Evolutionary conservation across 2,329 filamentous ascomycete genomes (phyloP).

Genomic region (Penicillium brevicompactum): DNA sequence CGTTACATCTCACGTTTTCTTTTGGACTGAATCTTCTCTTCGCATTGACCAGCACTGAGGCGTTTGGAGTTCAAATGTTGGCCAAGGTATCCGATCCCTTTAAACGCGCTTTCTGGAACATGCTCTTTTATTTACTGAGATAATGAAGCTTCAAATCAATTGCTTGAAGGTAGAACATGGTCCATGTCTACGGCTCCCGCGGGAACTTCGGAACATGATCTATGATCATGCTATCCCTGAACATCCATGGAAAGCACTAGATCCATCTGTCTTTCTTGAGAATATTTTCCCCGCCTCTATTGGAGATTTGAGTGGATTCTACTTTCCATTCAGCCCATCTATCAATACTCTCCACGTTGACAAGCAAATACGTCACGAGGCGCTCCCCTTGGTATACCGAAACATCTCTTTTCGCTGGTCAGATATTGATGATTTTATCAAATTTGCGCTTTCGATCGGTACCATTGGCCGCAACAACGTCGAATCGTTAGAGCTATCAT

Average conservation of each 20-base stretch:
- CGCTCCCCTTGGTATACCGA: constrained; percentile 1
- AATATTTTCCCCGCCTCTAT: background rate
- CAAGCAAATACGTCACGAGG: background rate
- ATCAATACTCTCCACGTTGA: background rate
- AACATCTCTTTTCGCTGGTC: background rate
- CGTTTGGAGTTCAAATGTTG: background rate
- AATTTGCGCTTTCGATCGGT: background rate
- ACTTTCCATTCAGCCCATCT: background rate
- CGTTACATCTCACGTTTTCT: background rate
- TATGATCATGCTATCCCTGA: background rate
- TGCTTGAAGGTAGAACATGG: too few species aligned
- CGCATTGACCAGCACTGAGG: background rate
- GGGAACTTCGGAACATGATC: background rate
- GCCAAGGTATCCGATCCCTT: background rate
- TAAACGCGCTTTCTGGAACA: too few species aligned
- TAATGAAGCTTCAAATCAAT: background rate
- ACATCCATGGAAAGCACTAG: background rate
- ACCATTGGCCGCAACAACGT: background rate
- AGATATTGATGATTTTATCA: background rate
- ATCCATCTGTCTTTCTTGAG: background rate
- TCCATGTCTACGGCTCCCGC: background rate
- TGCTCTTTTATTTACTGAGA: too few species aligned
- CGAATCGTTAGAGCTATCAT: background rate
- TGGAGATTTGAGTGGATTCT: background rate
- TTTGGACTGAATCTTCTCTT: background rate